A percentile compares a stretch with the other conserved stretches of the same genome.
These are phyloP conservation scores for Amanita brunnescens DNA, from an alignment of 768 basidiomycete genomes.

Conservation along the genomic window DNA sequence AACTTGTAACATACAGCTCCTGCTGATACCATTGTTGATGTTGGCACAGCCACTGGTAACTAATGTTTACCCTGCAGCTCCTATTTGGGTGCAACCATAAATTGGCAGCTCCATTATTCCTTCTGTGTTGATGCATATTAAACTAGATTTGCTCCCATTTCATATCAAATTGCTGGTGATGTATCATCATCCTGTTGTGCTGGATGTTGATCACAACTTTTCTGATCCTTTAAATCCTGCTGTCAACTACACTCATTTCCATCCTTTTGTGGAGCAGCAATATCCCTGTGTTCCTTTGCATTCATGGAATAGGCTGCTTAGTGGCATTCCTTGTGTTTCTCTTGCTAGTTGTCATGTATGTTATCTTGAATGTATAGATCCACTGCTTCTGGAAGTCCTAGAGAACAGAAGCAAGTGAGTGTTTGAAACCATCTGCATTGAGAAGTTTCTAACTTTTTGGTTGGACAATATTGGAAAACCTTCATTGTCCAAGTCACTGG, in stretches of 20 bases:
- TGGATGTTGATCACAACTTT: not conserved
- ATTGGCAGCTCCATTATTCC: not conserved
- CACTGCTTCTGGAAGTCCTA: not conserved
- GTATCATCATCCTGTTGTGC: not conserved
- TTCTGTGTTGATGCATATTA: not conserved
- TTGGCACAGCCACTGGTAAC: slow-evolving; percentile 5
- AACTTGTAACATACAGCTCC: not conserved
- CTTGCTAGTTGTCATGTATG: not conserved
- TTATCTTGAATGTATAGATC: not conserved
- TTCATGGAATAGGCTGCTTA: slow-evolving; percentile 5
- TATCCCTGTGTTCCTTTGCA: slow-evolving; percentile 3
- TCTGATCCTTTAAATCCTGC: slow-evolving; percentile 7
- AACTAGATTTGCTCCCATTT: too few relatives aligned
- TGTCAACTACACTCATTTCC: slow-evolving; percentile 7
- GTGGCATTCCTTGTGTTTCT: not conserved
- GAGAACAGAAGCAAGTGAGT: not conserved
- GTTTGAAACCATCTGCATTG: not conserved
- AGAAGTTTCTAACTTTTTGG: not conserved
- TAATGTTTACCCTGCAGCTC: not conserved
- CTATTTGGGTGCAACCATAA: not conserved
- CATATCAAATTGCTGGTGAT: not conserved
- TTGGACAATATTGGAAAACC: not conserved
- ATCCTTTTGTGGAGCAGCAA: slow-evolving; percentile 2
- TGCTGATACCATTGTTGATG: not conserved
- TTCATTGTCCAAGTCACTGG: not conserved